Percentiles rank a stretch among this genome's conserved stretches.
Conservation (phyloP, 2,329 filamentous ascomycete species). For the Paracoccidioides lutzii region DNA sequence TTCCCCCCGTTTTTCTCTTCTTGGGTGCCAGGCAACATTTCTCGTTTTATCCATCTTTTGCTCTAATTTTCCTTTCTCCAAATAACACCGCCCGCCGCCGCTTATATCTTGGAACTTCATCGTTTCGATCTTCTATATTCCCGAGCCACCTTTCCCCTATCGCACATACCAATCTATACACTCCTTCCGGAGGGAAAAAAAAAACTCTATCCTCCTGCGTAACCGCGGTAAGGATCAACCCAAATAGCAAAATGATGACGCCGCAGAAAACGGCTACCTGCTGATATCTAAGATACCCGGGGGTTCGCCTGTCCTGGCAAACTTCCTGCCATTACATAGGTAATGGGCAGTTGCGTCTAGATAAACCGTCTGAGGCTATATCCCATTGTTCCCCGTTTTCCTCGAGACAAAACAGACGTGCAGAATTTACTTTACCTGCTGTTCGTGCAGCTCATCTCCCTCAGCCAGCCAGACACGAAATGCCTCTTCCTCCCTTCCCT, state of each 20-base stretch:
- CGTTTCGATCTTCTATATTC: not conserved
- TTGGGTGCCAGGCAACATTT: too few relatives aligned
- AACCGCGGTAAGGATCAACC: too few relatives aligned
- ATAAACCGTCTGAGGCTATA: not conserved
- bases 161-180: too few relatives aligned
- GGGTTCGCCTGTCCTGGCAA: not conserved
- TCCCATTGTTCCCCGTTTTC: not conserved
- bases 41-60: not conserved
- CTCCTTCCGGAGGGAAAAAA: too few relatives aligned
- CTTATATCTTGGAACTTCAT: not conserved
- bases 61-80: not conserved
- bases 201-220: too few relatives aligned
- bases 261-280: not conserved
- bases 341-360: not conserved
- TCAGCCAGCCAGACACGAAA: not conserved
- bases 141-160: not conserved
- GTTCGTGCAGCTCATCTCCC: not conserved
- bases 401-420: not conserved
- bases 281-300: too few relatives aligned
- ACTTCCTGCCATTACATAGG: not conserved
- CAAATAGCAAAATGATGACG: not conserved
- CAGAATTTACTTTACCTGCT: not conserved
- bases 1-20: not conserved
- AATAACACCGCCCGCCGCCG: not conserved
- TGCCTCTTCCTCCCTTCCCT: not conserved